Base-by-base conservation (phyloP, 73 alveolate genomes). In the Paramecium sexaurelia region DNA sequence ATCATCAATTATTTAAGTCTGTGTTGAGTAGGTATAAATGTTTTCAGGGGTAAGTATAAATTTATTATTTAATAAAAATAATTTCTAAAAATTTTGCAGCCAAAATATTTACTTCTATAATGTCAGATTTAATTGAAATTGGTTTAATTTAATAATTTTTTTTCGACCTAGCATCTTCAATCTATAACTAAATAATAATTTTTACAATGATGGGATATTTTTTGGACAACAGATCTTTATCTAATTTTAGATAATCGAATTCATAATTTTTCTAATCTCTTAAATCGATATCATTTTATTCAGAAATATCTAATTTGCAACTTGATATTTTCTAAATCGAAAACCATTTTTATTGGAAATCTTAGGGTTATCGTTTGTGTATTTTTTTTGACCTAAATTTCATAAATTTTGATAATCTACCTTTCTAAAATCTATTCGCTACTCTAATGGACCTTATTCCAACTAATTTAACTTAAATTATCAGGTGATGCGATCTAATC, bases 181-280 rank as follows among this genome's bases (percentile, higher is more conserved):
- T 32, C 83, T 61, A 61, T 13, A 7, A 17, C 9, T 26, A 7
- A 2, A 61, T 8, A 5, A 6, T 0, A 0, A 51, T 61, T 11
- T 11, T 29, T 61, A 61, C 83, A 29, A 61, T 29, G 11, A 61
- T 61, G 1, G 47, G 83, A 26, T 11, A 29, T 61, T 61, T 61
- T 26, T 61, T 32, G 26, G 83, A 61, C 39, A 61, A 26, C 26
- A 61, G 24, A 61, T 61, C 83, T 32, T 32, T 22, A 61, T 61
- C 83, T 61, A 61, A 61, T 61, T 61, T 29, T 61, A 61, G 83
- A 61, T 61, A 61, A 61, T 61, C 83, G 9, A 61, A 61, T 29
- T 61, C 83, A 29, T 61, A 61, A 29, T 9, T 29, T 15, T 26
- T 61, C 43, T 61, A 61, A 61, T 61, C 83, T 61, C 83, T 61